Evolutionary conservation across 2,329 filamentous ascomycete genomes (phyloP).

Genomic region (Pseudogymnoascus sp.): DNA sequence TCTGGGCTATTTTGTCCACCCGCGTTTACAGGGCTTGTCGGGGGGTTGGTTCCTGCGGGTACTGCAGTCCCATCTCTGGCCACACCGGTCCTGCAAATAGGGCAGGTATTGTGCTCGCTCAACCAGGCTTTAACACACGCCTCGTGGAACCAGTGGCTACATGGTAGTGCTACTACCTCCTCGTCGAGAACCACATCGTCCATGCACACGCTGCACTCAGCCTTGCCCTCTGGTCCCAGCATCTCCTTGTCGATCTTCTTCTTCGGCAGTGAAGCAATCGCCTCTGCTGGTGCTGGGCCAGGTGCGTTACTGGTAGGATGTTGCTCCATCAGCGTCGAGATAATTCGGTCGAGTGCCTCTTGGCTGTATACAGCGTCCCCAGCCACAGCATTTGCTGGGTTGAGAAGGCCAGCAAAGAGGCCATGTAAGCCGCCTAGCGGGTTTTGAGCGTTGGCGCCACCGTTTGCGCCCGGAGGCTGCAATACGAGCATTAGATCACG

Average conservation of each 20-base stretch:
- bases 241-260: constrained; percentile 63
- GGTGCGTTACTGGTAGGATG: constrained; percentile 70
- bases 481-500: constrained; percentile 2
- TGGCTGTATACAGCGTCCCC: constrained; percentile 87
- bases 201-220: constrained; percentile 93
- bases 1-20: background rate
- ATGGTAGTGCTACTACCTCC: constrained; percentile 71
- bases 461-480: background rate
- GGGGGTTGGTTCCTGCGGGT: constrained; percentile 3
- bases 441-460: background rate
- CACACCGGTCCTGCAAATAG: constrained; percentile 57
- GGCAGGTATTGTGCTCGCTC: constrained; percentile 85
- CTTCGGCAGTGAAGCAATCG: constrained; percentile 66
- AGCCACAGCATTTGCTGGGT: constrained; percentile 44
- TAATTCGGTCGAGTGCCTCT: constrained; percentile 81
- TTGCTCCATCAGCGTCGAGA: constrained; percentile 81
- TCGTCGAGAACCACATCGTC: constrained; percentile 68
- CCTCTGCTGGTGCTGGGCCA: constrained; percentile 68
- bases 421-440: background rate
- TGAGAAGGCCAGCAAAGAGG: constrained; percentile 45
- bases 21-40: constrained; percentile 1
- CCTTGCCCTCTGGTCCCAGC: constrained; percentile 57
- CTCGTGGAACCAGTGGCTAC: constrained; percentile 89
- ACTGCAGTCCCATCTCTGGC: constrained; percentile 16
- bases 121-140: constrained; percentile 78